Percentiles rank a stretch among this genome's conserved stretches.
phyloP scores from a whole-genome alignment of 1,139 yeast species.

The Yamadazyma dendronema region DNA sequence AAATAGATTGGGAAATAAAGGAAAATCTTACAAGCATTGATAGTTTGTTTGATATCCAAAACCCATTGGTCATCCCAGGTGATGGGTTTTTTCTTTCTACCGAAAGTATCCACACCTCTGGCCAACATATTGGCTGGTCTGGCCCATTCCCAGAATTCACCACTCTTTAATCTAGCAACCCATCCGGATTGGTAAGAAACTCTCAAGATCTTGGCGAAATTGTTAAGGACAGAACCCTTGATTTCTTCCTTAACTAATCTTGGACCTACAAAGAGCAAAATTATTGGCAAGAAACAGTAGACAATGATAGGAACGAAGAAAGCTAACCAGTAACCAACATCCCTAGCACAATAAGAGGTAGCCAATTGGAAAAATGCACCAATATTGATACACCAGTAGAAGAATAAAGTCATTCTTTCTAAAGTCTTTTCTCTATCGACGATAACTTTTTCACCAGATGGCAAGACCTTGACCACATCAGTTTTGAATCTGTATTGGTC shows the following conservation, averaged over 20 bases:
- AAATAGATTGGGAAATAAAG: constrained; percentile 62
- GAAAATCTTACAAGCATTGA: constrained; percentile 61
- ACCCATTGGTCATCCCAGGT: constrained; percentile 59
- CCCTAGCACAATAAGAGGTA: constrained; percentile 68
- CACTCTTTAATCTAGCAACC: constrained; percentile 32
- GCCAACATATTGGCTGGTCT: constrained; percentile 48
- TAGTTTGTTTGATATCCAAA: constrained; percentile 56
- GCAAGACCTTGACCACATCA: constrained; percentile 57
- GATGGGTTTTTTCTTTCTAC: constrained; percentile 28
- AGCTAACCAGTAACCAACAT: constrained; percentile 77
- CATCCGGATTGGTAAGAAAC: constrained; percentile 42
- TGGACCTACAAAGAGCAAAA: constrained; percentile 38
- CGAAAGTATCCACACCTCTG: constrained; percentile 31
- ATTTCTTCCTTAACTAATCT: constrained; percentile 38
- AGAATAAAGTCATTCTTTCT: constrained; percentile 72
- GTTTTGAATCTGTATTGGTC: constrained; percentile 53
- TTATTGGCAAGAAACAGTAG: constrained; percentile 48
- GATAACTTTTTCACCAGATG: constrained; percentile 65
- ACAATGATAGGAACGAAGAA: constrained; percentile 57
- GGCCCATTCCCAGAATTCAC: constrained; percentile 55
- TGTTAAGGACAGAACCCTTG: constrained; percentile 49
- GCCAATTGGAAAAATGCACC: constrained; percentile 80
- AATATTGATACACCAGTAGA: constrained; percentile 77
- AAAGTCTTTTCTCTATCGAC: constrained; percentile 70
- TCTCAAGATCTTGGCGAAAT: constrained; percentile 38